Evolutionary conservation across 768 basidiomycete genomes (phyloP), one percentile per base, ranked within the genome.

Genomic region (Tylopilus plumbeoviolaceoides): DNA sequence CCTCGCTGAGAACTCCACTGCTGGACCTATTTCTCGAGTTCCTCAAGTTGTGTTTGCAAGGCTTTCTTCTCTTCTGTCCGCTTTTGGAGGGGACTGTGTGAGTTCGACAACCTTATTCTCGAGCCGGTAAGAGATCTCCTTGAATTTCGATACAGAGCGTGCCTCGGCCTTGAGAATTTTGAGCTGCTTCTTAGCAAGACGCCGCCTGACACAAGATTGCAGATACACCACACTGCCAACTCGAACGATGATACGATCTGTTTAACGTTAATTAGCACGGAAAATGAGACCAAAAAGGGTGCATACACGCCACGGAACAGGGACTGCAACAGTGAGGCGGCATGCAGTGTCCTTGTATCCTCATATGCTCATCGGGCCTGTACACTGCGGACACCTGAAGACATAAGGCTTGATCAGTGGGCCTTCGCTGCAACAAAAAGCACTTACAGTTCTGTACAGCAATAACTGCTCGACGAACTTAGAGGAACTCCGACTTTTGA

Each of bases 91-190:
- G 15, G 75, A 84, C 68, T 99, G 97, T 0, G 97, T 98, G 56
- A 99, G 87, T 67, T 98, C 95, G 53, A 99, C 92, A 41, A 99
- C 97, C 74, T 98, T 99, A 79, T 98, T 99, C 75, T 99, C 97
- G 51, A 99, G 79, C 60, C 83, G 85, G 66, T 98, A 98, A 0
- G 95, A 98, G 59, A 95, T 97, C 73, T 97, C 94, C 74, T 97
- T 98, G 83, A 95, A 98, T 67, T 94, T 97, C 60, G 91, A 89
- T 27, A 95, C 95, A 2, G 97, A 98, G 47, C 94, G 91, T 7
- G 97, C 97, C 70, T 99, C 97, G 8, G 86, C 81, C 64, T 81
- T 87, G 58, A 99, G 82, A 10, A 73, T 75, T 62, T 87, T 89
- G 57, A 99, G 82, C 66, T 98, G 84, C 59, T 85, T 87, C 53